These are phyloP conservation scores for Nicotiana tabacum DNA, from an alignment of 257 asterid genomes.

Conservation along the genomic window DNA sequence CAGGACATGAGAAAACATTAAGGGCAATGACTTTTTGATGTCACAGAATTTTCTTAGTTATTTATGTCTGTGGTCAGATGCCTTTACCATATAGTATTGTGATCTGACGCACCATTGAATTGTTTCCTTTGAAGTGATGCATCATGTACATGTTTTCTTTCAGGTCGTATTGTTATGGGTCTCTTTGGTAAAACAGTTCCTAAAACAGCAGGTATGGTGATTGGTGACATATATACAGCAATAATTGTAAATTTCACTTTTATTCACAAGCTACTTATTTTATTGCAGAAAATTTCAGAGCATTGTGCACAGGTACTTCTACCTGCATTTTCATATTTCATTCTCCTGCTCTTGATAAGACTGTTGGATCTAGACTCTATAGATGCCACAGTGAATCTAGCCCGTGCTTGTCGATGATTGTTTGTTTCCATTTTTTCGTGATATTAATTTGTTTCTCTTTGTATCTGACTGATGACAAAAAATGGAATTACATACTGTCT, in stretches of 20 bases:
- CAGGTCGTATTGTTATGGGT: constrained; percentile 90
- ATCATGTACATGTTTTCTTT: constrained; percentile 6
- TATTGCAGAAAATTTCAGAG: constrained; percentile 87
- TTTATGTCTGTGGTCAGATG: background rate
- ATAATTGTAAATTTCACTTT: background rate
- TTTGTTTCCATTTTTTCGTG: background rate
- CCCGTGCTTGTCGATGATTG: background rate
- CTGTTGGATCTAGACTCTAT: background rate
- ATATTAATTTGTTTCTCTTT: background rate
- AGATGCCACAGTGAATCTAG: background rate
- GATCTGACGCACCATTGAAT: too few species aligned
- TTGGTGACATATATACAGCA: background rate
- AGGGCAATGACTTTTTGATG: too few species aligned
- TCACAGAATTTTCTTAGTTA: too few species aligned
- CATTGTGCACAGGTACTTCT: constrained; percentile 75
- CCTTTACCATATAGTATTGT: background rate
- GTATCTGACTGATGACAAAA: background rate
- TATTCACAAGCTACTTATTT: constrained; percentile 13
- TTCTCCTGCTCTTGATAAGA: background rate
- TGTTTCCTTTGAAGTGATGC: too few species aligned
- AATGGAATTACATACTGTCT: too few species aligned
- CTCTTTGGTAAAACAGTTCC: constrained; percentile 95
- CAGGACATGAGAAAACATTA: too few species aligned
- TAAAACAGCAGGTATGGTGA: constrained; percentile 73
- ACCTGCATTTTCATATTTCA: background rate